These are phyloP conservation scores for Kwoniella europaea DNA, from an alignment of 768 basidiomycete genomes.

Conservation along the genomic window DNA sequence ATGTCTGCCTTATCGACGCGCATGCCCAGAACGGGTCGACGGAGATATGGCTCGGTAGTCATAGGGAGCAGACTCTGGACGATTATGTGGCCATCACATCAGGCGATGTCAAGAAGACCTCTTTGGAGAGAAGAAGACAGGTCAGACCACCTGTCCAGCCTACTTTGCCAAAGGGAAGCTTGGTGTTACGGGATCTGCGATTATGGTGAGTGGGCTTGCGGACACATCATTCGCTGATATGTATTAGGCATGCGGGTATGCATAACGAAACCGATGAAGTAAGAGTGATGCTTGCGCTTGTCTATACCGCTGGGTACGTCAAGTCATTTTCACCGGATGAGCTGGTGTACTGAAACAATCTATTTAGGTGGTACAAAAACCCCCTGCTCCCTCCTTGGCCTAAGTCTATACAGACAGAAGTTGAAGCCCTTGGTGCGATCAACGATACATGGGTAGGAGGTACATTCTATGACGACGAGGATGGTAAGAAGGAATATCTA, in stretches of 20 bases:
- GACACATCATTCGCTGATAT: too few relatives aligned
- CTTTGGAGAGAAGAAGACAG: slow-evolving; percentile 17
- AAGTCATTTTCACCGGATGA: background rate
- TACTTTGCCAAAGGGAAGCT: slow-evolving; percentile 16
- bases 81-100: slow-evolving; percentile 12
- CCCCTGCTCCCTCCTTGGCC: slow-evolving; percentile 1
- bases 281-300: slow-evolving; percentile 24
- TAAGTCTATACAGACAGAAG: background rate
- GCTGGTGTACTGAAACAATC: background rate
- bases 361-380: slow-evolving; percentile 26
- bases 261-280: slow-evolving; percentile 17
- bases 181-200: slow-evolving; percentile 21
- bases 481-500: slow-evolving; percentile 6
- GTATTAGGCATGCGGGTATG: slow-evolving; percentile 27
- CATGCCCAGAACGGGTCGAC: slow-evolving; percentile 28
- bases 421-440: slow-evolving; percentile 9
- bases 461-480: slow-evolving; percentile 6
- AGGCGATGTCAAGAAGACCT: slow-evolving; percentile 8
- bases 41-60: slow-evolving; percentile 28
- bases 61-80: slow-evolving; percentile 9
- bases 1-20: slow-evolving; percentile 23
- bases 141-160: slow-evolving; percentile 24
- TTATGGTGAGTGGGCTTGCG: slow-evolving; percentile 8
- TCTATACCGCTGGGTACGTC: slow-evolving; percentile 15
- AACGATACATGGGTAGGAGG: slow-evolving; percentile 9